A percentile compares a stretch with the other conserved stretches of the same genome.
Evolutionary conservation across 2,329 filamentous ascomycete genomes (phyloP).

Genomic region (Fusarium piperis): DNA sequence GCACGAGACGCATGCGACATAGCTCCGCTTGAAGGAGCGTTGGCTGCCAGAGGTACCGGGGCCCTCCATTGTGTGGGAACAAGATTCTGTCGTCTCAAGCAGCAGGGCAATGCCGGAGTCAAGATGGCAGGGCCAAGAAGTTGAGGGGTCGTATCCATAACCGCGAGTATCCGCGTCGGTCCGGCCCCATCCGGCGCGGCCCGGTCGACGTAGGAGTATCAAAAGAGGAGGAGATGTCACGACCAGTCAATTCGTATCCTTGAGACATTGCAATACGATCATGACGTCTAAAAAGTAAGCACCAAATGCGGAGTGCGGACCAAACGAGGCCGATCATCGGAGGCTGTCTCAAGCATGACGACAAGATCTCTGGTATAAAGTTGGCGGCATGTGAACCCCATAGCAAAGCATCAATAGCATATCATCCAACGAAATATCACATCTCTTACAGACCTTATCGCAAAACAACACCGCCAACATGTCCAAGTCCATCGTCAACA

Average conservation of each 20-base stretch:
- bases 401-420: neutral
- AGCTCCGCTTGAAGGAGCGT: conserved; percentile 28
- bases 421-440: neutral
- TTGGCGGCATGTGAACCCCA: neutral
- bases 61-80: conserved; percentile 5
- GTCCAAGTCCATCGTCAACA: conserved; percentile 25
- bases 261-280: neutral
- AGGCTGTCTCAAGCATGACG: neutral
- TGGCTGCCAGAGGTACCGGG: conserved; percentile 6
- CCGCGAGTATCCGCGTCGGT: conserved; percentile 23
- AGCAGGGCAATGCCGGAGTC: neutral
- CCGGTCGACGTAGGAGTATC: neutral
- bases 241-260: neutral
- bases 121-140: neutral
- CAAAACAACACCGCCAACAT: neutral
- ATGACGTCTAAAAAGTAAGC: neutral
- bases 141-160: neutral
- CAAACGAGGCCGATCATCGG: neutral
- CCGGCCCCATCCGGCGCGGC: conserved; percentile 1
- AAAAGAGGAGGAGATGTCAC: neutral
- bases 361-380: conserved; percentile 7
- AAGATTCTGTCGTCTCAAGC: neutral
- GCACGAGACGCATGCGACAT: conserved; percentile 29
- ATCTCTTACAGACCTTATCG: neutral
- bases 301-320: neutral